A percentile compares a stretch with the other conserved stretches of the same genome.
These are phyloP conservation scores for Gigaspora rosea DNA, from an alignment of 192 early-diverging fungal species.

Conservation along the genomic window DNA sequence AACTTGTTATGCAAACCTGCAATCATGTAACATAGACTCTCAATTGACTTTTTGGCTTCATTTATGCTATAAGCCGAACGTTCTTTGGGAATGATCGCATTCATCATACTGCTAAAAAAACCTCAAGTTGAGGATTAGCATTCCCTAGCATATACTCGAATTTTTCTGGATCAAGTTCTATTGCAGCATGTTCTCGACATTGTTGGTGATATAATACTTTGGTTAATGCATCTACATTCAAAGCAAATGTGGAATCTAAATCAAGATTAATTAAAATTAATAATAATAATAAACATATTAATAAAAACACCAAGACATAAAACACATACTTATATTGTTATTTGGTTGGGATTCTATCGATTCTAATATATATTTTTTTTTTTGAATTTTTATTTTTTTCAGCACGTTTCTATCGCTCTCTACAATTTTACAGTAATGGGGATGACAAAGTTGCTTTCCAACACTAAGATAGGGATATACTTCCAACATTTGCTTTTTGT, in stretches of 20 bases:
- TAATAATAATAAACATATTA: not conserved
- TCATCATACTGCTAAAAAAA: not conserved
- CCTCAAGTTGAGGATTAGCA: not conserved
- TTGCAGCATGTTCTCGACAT: not conserved
- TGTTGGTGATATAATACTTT: not conserved
- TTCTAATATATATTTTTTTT: not conserved
- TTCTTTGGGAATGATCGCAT: not conserved
- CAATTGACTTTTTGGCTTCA: slow-evolving; percentile 17
- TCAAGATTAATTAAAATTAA: not conserved
- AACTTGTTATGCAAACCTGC: slow-evolving; percentile 22
- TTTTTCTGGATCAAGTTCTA: not conserved
- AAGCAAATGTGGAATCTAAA: not conserved
- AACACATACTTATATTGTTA: not conserved
- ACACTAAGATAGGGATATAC: not conserved
- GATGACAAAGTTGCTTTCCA: no score
- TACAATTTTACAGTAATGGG: no score
- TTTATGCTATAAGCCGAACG: not conserved
- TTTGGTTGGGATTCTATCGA: not conserved
- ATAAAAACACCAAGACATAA: not conserved
- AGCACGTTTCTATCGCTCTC: no score
- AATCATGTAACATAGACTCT: slow-evolving; percentile 4
- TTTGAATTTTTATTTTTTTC: no score
- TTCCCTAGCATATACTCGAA: not conserved
- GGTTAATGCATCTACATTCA: not conserved
- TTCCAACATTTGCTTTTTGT: not conserved